A percentile compares a stretch with the other conserved stretches of the same genome.
These are phyloP conservation scores for Dactylellina sp. DNA, from an alignment of 2,329 filamentous ascomycete genomes.

Conservation along the genomic window DNA sequence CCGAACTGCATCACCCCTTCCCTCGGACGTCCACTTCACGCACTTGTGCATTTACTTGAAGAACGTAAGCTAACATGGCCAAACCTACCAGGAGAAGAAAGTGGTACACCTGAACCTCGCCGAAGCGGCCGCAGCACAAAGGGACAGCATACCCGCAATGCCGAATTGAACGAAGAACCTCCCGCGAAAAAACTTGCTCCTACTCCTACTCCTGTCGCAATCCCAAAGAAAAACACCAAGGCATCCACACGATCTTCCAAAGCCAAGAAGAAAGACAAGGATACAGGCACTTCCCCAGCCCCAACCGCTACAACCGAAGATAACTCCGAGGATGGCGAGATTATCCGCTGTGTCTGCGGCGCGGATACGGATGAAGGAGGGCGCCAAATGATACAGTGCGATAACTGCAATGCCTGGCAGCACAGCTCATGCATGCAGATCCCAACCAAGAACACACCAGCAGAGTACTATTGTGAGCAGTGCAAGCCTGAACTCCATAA, in stretches of 20 bases:
- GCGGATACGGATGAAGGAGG: conserved; percentile 86
- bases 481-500: conserved; percentile 87
- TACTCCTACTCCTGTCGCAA: conserved; percentile 46
- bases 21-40: background rate
- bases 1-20: conserved; percentile 35
- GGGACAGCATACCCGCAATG: conserved; percentile 90
- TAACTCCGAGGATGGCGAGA: conserved; percentile 70
- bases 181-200: conserved; percentile 62
- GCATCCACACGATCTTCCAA: conserved; percentile 65
- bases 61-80: conserved; percentile 17
- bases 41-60: background rate
- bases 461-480: conserved; percentile 91
- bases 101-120: conserved; percentile 78
- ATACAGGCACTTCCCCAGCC: conserved; percentile 63
- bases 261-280: conserved; percentile 65
- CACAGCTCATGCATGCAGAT: conserved; percentile 96
- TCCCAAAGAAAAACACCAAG: conserved; percentile 65
- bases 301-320: conserved; percentile 64
- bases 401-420: conserved; percentile 92
- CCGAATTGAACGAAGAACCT: conserved; percentile 76
- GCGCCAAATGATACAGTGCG: conserved; percentile 95
- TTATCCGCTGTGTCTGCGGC: conserved; percentile 94
- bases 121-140: conserved; percentile 96
- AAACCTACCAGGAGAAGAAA: conserved; percentile 37
- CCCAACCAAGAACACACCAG: conserved; percentile 76